Evolutionary conservation across 805 yeast genomes (phyloP), one percentile per base, ranked within the genome.

Genomic region (Candida vaughaniae): DNA sequence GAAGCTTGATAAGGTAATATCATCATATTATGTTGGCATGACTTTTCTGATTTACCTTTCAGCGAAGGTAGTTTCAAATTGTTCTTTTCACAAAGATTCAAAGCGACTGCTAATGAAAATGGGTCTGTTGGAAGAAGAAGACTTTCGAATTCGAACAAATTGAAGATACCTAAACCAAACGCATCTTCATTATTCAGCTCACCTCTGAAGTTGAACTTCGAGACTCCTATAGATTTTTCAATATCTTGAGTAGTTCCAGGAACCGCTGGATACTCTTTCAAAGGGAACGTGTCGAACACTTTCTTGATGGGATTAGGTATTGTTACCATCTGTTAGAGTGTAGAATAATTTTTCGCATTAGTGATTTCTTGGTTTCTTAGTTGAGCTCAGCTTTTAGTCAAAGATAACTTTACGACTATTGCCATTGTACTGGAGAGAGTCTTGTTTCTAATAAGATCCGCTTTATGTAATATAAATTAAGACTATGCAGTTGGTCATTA

Each of bases 61-160:
- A 20, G 16, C 17, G 28, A 6, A 16, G 41, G 41, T 6, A 32
- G 17, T 12, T 57, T 58, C 27, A 74, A 51, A 1, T 48, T 42
- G 40, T 75, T 71, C 43, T 72, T 75, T 26, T 61, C 43, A 25
- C 78, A 69, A 23, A 80, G 52, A 0, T 73, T 49, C 16, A 81
- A 55, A 31, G 75, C 64, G 9, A 70, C 60, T 14, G 65, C 62
- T 7, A 79, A 54, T 33, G 85, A 75, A 10, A 71, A 51, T 0
- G 88, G 88, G 47, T 82, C 89, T 0, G 76, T 65, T 1, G 86
- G 79, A 1, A 75, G 47, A 56, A 49, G 23, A 7, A 56, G 55
- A 10, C 59, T 61, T 2, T 54, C 40, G 30, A 37, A 29, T 6
- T 59, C 52, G 15, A 48, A 31, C 3, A 75, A 62, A 46, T 72